Conservation (phyloP, 768 basidiomycete genomes). For the Boletales sp. region DNA sequence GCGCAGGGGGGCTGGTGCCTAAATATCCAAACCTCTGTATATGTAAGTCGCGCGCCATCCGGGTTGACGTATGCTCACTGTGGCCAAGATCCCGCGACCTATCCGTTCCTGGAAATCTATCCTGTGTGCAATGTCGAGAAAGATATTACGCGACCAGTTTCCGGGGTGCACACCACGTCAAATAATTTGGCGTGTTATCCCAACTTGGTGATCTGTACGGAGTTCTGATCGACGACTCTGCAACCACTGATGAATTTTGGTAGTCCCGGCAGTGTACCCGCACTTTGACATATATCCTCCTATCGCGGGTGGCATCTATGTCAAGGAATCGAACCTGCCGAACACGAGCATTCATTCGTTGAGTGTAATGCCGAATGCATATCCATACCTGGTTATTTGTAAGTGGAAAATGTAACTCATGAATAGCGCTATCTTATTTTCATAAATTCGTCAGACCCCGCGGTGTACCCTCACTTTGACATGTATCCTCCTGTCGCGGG, state of each 20-base stretch:
- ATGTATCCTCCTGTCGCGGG: slow-evolving; percentile 32
- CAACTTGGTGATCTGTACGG: slow-evolving; percentile 35
- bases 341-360: not conserved
- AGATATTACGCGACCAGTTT: not conserved
- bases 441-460: slow-evolving; percentile 28
- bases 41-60: slow-evolving; percentile 11
- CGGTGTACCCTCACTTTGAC: slow-evolving; percentile 40
- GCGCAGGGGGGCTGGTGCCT: slow-evolving; percentile 6
- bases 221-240: not conserved
- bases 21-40: slow-evolving; percentile 16
- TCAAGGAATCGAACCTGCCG: not conserved
- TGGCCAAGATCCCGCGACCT: slow-evolving; percentile 34
- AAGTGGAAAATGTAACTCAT: not conserved
- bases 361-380: not conserved
- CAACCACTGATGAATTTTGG: slow-evolving; percentile 2
- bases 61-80: slow-evolving; percentile 2
- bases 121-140: slow-evolving; percentile 22
- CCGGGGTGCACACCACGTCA: not conserved
- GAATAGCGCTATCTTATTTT: too few species aligned
- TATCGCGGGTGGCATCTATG: not conserved
- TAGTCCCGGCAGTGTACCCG: slow-evolving; percentile 42
- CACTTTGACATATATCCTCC: slow-evolving; percentile 39
- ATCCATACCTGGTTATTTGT: slow-evolving; percentile 19
- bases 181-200: slow-evolving; percentile 27
- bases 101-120: slow-evolving; percentile 42